Evolutionary conservation across 352 stramenopile genomes (phyloP).

Genomic region (Pythium utonaiense): DNA sequence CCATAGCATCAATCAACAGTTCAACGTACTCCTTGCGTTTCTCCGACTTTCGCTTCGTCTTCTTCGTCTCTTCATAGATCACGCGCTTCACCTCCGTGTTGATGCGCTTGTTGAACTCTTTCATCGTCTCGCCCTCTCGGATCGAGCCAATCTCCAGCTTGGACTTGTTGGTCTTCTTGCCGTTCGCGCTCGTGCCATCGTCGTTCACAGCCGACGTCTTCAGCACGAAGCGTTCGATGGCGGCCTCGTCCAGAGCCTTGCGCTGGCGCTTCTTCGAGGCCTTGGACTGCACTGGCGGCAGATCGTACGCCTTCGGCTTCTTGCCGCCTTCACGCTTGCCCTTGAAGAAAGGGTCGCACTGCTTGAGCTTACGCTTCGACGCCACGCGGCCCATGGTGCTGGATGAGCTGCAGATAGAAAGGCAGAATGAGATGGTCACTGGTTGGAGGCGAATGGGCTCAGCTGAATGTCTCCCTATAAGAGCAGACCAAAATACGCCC

Average conservation of each 20-base stretch:
- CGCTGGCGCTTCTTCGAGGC: conserved; percentile 77
- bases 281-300: conserved; percentile 68
- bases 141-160: conserved; percentile 60
- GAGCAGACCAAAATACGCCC: not conserved
- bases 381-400: conserved; percentile 58
- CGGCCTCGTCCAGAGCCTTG: conserved; percentile 52
- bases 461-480: conserved; percentile 4
- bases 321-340: conserved; percentile 68
- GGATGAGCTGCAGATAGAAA: not conserved
- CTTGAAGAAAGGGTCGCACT: conserved; percentile 87
- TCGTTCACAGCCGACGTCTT: conserved; percentile 38
- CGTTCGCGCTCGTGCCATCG: conserved; percentile 11
- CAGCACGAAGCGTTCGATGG: conserved; percentile 66
- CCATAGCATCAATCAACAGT: too few species aligned
- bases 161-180: conserved; percentile 35
- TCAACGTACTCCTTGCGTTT: conserved; percentile 64
- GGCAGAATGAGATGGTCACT: not conserved
- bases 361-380: conserved; percentile 83
- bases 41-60: conserved; percentile 57
- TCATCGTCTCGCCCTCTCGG: conserved; percentile 68
- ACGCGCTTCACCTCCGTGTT: conserved; percentile 79
- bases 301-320: conserved; percentile 64
- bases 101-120: conserved; percentile 83
- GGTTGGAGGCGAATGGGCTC: conserved; percentile 19
- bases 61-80: conserved; percentile 83